These are phyloP conservation scores for Paecilomyces niveus DNA, from an alignment of 2,329 filamentous ascomycete genomes.

Conservation along the genomic window DNA sequence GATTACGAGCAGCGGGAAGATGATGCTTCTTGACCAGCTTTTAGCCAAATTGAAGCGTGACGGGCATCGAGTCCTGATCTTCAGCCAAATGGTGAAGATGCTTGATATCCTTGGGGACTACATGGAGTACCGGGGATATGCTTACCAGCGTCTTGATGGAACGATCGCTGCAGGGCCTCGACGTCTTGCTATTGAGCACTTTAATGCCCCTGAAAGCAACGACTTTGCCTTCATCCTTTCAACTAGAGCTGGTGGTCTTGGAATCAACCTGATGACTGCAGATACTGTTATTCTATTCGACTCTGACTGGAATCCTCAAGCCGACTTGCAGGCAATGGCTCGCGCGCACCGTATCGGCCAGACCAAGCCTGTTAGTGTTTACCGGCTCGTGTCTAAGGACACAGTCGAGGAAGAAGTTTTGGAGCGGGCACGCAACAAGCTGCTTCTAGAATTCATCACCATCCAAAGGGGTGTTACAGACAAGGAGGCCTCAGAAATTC, in stretches of 20 bases:
- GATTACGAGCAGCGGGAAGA: constrained; percentile 96
- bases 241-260: constrained; percentile 91
- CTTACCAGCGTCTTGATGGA: constrained; percentile 90
- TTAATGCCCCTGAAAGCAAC: constrained; percentile 91
- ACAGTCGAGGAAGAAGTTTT: constrained; percentile 97
- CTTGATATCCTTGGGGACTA: constrained; percentile 94
- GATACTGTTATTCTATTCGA: constrained; percentile 98
- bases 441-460: constrained; percentile 93
- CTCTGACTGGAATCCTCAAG: constrained; percentile 94
- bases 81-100: constrained; percentile 99
- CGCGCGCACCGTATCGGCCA: constrained; percentile 96
- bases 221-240: constrained; percentile 97
- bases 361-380: constrained; percentile 91
- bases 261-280: constrained; percentile 97
- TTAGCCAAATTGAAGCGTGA: constrained; percentile 88
- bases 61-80: constrained; percentile 91
- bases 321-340: constrained; percentile 96
- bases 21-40: constrained; percentile 98
- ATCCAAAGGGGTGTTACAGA: constrained; percentile 96
- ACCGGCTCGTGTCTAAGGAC: constrained; percentile 93
- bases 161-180: constrained; percentile 84
- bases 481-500: constrained; percentile 77
- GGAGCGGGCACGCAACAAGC: constrained; percentile 92
- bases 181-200: constrained; percentile 93
- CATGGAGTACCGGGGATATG: constrained; percentile 83